Conservation (phyloP, 306 rosid genomes). For the Neltuma alba region DNA sequence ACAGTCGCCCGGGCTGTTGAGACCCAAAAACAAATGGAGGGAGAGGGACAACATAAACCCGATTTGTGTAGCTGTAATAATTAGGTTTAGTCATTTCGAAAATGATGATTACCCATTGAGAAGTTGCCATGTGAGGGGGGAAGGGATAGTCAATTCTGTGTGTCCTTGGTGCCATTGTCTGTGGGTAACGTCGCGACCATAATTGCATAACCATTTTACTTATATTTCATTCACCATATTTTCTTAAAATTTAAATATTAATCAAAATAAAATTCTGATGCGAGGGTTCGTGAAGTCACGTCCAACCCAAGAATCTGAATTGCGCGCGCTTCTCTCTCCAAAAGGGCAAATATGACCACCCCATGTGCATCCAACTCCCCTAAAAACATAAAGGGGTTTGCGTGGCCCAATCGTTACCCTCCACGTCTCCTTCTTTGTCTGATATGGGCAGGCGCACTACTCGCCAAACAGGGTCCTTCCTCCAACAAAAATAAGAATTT, state of each 20-base stretch:
- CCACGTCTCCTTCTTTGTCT: slow-evolving; percentile 30
- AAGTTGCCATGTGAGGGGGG: neutral
- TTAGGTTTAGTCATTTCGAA: slow-evolving; percentile 28
- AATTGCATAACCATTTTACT: no score
- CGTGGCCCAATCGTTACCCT: slow-evolving; percentile 1
- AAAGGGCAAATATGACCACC: neutral
- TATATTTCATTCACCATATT: no score
- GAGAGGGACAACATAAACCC: slow-evolving; percentile 37
- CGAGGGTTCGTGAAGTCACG: slow-evolving; percentile 29
- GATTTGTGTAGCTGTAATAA: slow-evolving; percentile 39
- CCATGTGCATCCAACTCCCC: slow-evolving; percentile 51
- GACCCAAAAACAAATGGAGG: slow-evolving; percentile 24
- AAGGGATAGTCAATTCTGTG: neutral
- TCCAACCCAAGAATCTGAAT: slow-evolving; percentile 20
- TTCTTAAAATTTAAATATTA: no score
- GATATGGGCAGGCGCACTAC: neutral
- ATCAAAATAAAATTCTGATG: neutral
- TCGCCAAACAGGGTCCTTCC: no score
- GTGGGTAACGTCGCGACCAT: neutral
- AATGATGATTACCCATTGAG: slow-evolving; percentile 25
- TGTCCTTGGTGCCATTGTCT: neutral
- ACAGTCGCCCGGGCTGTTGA: neutral
- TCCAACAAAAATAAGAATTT: neutral
- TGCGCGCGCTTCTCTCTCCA: slow-evolving; percentile 3
- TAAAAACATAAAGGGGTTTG: neutral